Evolutionary conservation across 768 basidiomycete species (phyloP), one percentile per base, ranked within the genome.

Genomic region (Phaeotremella skinneri): DNA sequence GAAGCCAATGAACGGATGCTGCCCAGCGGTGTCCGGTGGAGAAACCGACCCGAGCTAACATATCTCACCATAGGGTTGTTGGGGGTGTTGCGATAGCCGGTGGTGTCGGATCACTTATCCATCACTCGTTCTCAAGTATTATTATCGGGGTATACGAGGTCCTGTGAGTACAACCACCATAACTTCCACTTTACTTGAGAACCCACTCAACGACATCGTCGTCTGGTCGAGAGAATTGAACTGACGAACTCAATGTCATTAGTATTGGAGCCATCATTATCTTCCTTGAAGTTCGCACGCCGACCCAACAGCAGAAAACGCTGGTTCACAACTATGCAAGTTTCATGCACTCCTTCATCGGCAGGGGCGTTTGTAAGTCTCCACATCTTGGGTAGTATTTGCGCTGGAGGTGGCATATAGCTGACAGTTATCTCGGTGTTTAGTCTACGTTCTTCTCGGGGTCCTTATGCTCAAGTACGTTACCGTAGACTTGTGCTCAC

Each of bases 341-440:
- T 47, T 78, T 78, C 56, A 70, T 78, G 67, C 75, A 76, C 50
- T 72, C 69, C 2, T 78, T 76, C 58, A 59, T 70, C 13, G 77
- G 77, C 6, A 68, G 77, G 51, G 77, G 77, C 49, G 75, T 76
- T 49, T 75, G 77, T 78, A 58, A 74, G 76, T 74, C 13, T 37
- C 31, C 41, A 27, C 25, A 47, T 61, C 23, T 29, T 25, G 55
- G 25, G 30, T n/a, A 3, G 2, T 31, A 51, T 31, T 14, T 29
- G 21, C 16, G 62, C 61, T 66, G 25, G 20, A 25, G 21, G 6
- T 23, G 50, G 31, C 16, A 29, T 9, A 41, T 53, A 14, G 26
- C 29, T 30, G 50, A 63, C 55, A 21, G 32, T 26, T 16, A 5
- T 4, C 23, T 13, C 21, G 11, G 43, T 14, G 13, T 14, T 14